These are phyloP conservation scores for Nigrograna mackinnonii DNA, from an alignment of 2,329 filamentous ascomycete genomes.

Conservation along the genomic window DNA sequence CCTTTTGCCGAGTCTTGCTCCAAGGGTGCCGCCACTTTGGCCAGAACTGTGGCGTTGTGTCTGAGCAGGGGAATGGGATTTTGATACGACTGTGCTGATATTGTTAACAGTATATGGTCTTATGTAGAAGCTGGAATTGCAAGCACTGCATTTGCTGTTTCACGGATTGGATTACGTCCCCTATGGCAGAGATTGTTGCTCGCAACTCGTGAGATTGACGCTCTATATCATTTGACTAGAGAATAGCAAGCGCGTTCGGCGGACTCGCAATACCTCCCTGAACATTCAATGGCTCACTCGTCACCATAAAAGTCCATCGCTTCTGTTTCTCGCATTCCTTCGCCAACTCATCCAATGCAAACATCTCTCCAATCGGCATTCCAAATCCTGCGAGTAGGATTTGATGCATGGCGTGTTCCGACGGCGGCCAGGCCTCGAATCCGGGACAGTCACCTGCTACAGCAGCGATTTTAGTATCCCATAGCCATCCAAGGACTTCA, in stretches of 20 bases:
- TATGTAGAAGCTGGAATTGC: too few species aligned
- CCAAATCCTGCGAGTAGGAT: slow-evolving; percentile 51
- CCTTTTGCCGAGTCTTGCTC: too few species aligned
- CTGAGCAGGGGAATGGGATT: too few species aligned
- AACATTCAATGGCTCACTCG: slow-evolving; percentile 48
- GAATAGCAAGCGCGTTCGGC: slow-evolving; percentile 21
- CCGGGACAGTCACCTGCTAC: slow-evolving; percentile 40
- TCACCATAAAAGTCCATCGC: slow-evolving; percentile 50
- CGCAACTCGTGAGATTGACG: too few species aligned
- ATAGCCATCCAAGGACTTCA: slow-evolving; percentile 33
- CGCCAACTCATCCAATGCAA: slow-evolving; percentile 49
- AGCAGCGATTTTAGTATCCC: slow-evolving; percentile 31
- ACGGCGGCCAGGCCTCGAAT: slow-evolving; percentile 36
- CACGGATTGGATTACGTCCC: too few species aligned
- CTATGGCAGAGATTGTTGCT: too few species aligned
- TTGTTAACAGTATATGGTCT: too few species aligned
- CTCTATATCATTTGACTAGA: slow-evolving; percentile 5
- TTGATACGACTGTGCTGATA: too few species aligned
- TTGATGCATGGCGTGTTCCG: slow-evolving; percentile 17
- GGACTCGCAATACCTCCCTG: slow-evolving; percentile 40
- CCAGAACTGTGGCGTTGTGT: too few species aligned
- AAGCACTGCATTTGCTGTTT: too few species aligned
- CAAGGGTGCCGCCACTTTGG: too few species aligned
- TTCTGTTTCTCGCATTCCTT: slow-evolving; percentile 40
- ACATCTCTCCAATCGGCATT: slow-evolving; percentile 42